Base-by-base conservation (phyloP, 768 basidiomycete genomes). In the Cystoderma amianthinum region DNA sequence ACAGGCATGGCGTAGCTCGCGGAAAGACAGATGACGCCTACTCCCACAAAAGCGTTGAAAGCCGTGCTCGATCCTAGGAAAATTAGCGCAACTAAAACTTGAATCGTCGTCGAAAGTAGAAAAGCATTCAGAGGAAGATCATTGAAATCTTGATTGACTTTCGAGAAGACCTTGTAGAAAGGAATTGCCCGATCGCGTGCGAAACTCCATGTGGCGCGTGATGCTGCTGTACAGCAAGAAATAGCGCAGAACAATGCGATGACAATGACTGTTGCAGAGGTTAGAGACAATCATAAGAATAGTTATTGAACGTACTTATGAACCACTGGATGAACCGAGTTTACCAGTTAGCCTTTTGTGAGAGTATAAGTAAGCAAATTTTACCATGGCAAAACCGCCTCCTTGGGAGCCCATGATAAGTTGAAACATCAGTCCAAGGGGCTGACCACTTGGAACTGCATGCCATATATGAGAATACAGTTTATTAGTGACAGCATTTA, bases 161-260 rank as follows among this genome's bases (percentile, higher is more conserved):
- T 61, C 5, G 71, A 59, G 61, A 81, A 81, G 43, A 63, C 50
- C 9, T 44, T 37, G 24, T 73, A 67, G 33, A 74, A 68, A 2
- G 80, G 82, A 32, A 84, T 75, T 1, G 76, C 82, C 44, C 69
- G 69, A 59, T 84, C 82, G 2, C 82, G 69, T 0, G 80, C 76
- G 54, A 85, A 84, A 35, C 76, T 76, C 82, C 81, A 84, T 2
- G 81, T 82, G 21, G 77, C 74, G 13, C 82, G 74, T 10, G 80
- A 82, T 25, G 81, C 76, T 6, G 80, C 80, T 39, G 77, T 80
- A 30, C 74, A 73, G 46, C 78, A 77, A 13, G 82, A 82, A 43
- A 83, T 75, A 28, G 76, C 71, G 41, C 81, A 82, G 59, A 83
- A 82, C 46, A 79, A 59, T 6, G 68, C 69, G 37, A 73, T 60